Base-by-base conservation (phyloP, 2,329 filamentous ascomycete genomes). In the Pseudogymnoascus sp. region DNA sequence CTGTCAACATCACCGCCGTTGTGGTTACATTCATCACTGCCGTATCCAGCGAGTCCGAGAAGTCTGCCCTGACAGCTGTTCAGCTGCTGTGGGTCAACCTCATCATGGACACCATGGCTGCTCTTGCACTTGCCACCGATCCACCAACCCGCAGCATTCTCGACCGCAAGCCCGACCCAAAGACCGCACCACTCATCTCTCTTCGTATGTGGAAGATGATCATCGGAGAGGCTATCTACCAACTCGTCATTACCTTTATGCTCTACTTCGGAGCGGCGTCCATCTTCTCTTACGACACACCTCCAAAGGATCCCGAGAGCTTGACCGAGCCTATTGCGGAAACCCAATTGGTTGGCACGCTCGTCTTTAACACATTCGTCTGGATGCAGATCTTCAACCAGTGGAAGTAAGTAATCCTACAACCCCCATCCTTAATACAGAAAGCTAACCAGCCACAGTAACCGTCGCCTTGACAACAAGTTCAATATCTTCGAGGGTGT, bases 371-470 rank as follows among this genome's bases (percentile, higher is more conserved):
- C 79, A 95, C 91, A 0, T 97, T 97, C 73, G 93, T 97, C 62
- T 97, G 93, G 93, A 97, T 97, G 93, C 93, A 97, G 71, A 96
- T 97, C 70, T 97, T 97, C 80, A 97, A 97, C 76, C 89, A 96
- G 73, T 90, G 96, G 83, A 97, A 97, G 85, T 87, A 81, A 83
- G 85, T 85, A 67, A 7, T 2, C 13, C 16, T 19, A 19, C 10
- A 31, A 61, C 13, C 19, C 11, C 24, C 68, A 68, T 40, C 73
- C 66, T 6, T 2, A 50, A 14, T 10, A 21, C 26, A 14, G 37
- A 37, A 31, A 33, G 50, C 63, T 66, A 68, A 67, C 73, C 73
- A 66, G 72, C 40, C 26, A 4, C 65, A 88, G 84, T 79, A 96
- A 96, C 77, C 91, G 93, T 64, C 91, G 93, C 11, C 81, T 97